Conservation (phyloP, 2,329 filamentous ascomycete species). For the Elsinoe necatrix region DNA sequence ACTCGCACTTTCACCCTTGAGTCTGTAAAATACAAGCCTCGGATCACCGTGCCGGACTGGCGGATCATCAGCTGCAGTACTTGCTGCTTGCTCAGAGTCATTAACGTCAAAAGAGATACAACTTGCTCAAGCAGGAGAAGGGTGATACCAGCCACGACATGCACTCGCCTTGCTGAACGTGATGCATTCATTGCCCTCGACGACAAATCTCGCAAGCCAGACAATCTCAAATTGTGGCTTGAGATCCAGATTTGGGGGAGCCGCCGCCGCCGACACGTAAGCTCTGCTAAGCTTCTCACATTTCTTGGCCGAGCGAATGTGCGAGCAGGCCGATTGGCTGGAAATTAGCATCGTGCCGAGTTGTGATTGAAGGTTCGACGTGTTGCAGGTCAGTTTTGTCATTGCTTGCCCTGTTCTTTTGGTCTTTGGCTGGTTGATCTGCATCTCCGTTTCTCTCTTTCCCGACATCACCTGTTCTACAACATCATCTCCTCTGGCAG, state of each 20-base stretch:
- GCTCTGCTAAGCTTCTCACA: background rate
- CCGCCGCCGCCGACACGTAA: background rate
- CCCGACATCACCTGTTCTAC: background rate
- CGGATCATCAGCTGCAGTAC: background rate
- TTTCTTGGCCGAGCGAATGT: background rate
- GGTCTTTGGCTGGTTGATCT: background rate
- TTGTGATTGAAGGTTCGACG: background rate
- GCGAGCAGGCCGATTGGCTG: constrained; percentile 4
- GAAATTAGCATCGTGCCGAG: no score
- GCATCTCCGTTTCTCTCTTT: background rate
- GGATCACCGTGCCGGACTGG: background rate
- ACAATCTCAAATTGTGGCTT: background rate
- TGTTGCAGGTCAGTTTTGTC: background rate
- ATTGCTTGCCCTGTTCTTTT: background rate
- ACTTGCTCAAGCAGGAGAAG: no score
- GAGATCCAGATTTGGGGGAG: background rate
- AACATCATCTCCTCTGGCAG: background rate
- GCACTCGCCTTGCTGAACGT: background rate
- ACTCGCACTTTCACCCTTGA: no score
- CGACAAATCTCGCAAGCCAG: background rate
- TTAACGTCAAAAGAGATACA: no score
- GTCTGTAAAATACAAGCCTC: background rate
- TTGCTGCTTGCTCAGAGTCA: background rate
- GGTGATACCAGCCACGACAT: no score
- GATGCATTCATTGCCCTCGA: background rate